Conservation (phyloP, 768 basidiomycete genomes). For the Polyporus arcularius region DNA sequence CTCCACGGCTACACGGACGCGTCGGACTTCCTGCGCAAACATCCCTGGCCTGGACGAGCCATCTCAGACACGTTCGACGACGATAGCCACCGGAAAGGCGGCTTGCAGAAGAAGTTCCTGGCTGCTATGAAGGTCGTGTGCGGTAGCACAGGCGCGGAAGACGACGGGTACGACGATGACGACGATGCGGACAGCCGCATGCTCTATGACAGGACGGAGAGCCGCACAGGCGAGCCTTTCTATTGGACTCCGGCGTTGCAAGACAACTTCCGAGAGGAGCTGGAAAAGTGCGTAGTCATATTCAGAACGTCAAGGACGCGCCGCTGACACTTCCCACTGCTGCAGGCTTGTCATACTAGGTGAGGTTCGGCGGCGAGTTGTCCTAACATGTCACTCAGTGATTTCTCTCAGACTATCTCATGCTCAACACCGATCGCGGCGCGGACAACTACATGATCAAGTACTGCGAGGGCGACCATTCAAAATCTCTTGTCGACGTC, state of each 20-base stretch:
- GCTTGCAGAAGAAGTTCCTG: conserved; percentile 65
- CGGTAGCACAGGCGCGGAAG: conserved; percentile 77
- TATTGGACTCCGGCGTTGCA: conserved; percentile 83
- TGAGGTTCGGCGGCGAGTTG: conserved; percentile 29
- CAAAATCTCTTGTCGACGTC: conserved; percentile 75
- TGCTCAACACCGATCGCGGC: conserved; percentile 89
- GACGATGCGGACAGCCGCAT: conserved; percentile 74
- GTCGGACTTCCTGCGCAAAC: conserved; percentile 80
- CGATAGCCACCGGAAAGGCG: conserved; percentile 73
- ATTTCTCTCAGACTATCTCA: conserved; percentile 67
- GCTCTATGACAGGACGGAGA: conserved; percentile 67
- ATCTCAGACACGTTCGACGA: conserved; percentile 87
- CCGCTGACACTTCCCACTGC: conserved; percentile 15
- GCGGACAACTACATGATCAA: conserved; percentile 95
- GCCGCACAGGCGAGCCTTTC: conserved; percentile 60
- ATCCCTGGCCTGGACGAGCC: conserved; percentile 87
- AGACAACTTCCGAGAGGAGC: conserved; percentile 80
- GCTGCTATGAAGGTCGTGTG: conserved; percentile 78
- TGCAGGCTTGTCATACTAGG: conserved; percentile 81
- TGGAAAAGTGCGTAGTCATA: conserved; percentile 71
- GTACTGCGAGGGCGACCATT: conserved; percentile 80
- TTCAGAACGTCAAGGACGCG: background rate
- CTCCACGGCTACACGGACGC: conserved; percentile 88
- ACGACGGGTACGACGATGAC: conserved; percentile 66
- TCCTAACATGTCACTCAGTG: too few relatives aligned